Base-by-base conservation (phyloP, 768 basidiomycete genomes). In the Termitomyces sp. region DNA sequence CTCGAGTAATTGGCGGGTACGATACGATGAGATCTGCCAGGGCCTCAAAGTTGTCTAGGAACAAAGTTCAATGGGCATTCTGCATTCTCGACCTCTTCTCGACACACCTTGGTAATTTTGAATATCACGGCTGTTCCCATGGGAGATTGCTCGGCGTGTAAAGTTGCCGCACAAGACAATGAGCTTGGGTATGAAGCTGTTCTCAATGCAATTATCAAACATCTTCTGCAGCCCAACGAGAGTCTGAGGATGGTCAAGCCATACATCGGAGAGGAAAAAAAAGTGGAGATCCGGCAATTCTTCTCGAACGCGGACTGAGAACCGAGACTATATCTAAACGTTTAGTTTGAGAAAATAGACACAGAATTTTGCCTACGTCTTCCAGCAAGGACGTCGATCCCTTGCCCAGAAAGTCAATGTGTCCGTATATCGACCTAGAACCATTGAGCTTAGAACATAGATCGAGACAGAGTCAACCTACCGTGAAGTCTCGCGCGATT, bases 101-200 rank as follows among this genome's bases (percentile, higher is more conserved):
- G 18, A 57, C 61, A 33, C n/a, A 89, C 96, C 94, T 74, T 94
- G 89, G 69, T 98, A 99, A 66, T 82, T 76, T 63, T 90, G 84
- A 35, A 95, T 78, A 67, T 87, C 92, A 62, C 86, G 80, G 53
- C 80, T 87, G 68, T 82, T 91, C 22, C 90, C 92, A 68, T 89
- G 85, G 28, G 82, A 77, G 59, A 94, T 85, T 6, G 92, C 88
- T 61, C 81, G 83, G 62, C 88, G 92, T 2, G 90, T 89, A 69
- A 98, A 99, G 72, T 97, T 97, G 0, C 97, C 97, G 62, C 97
- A 99, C 42, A 98, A 77, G 26, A 98, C 82, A 60, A 98, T 90
- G 13, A 94, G 79, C 65, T 87, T 89, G 0, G 97, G 97, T 58
- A 94, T 87, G 70, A 89, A 94, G 58, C 77, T 85, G 58, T 85